These are phyloP conservation scores for Lipomyces chichibuensis DNA, from an alignment of 805 yeast genomes.

Conservation along the genomic window DNA sequence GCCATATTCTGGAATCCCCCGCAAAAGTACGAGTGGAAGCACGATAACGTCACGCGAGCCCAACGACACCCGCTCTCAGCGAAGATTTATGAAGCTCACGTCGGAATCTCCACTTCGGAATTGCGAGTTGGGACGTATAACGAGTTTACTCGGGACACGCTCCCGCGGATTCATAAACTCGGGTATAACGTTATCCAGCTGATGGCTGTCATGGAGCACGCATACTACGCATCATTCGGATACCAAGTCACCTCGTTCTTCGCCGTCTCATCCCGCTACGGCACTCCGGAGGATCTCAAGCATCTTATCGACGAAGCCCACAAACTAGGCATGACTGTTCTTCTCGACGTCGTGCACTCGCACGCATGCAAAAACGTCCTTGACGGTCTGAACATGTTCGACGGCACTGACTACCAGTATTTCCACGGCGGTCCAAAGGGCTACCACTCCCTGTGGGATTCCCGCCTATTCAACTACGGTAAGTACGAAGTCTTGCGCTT, in stretches of 20 bases:
- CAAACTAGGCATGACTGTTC: slow-evolving; percentile 78
- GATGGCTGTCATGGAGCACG: slow-evolving; percentile 99
- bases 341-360: slow-evolving; percentile 92
- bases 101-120: slow-evolving; percentile 89
- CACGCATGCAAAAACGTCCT: slow-evolving; percentile 94
- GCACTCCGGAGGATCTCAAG: slow-evolving; percentile 93
- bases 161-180: slow-evolving; percentile 81
- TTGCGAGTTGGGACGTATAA: slow-evolving; percentile 81
- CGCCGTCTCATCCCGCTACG: slow-evolving; percentile 86
- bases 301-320: slow-evolving; percentile 92
- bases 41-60: slow-evolving; percentile 41
- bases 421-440: slow-evolving; percentile 94
- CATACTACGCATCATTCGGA: slow-evolving; percentile 97
- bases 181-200: slow-evolving; percentile 93
- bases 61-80: slow-evolving; percentile 55
- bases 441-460: slow-evolving; percentile 90
- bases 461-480: slow-evolving; percentile 90
- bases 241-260: slow-evolving; percentile 92
- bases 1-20: slow-evolving; percentile 93
- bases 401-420: slow-evolving; percentile 93
- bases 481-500: slow-evolving; percentile 89
- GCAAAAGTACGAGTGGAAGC: slow-evolving; percentile 59
- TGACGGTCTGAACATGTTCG: slow-evolving; percentile 90
- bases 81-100: slow-evolving; percentile 90
- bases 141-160: slow-evolving; percentile 76